Base-by-base conservation (phyloP, 2,329 filamentous ascomycete genomes). In the Salinomyces thailandicus region DNA sequence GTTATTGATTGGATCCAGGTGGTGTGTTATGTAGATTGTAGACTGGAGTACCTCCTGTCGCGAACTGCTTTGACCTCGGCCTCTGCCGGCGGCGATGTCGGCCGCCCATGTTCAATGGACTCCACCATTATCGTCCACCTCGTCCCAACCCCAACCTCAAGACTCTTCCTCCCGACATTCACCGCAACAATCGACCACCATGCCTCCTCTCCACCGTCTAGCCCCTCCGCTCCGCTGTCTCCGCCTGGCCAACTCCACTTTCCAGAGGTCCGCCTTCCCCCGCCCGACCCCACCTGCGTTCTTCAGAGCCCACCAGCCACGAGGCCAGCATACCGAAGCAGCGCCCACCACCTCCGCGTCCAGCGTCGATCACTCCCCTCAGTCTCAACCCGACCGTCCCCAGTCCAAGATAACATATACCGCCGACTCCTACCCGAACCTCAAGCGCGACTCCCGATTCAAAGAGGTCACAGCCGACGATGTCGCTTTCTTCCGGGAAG, bases 391-490 rank as follows among this genome's bases (percentile, higher is more conserved):
- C 36, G 46, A 46, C 42, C 47, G 38, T 32, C 33, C 40, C 40
- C 57, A 33, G 37, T 66, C 69, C 46, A 52, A 62, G 12, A 68
- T 80, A 55, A 84, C 82, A 60, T 83, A 82, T 64, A 98, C 91
- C 12, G 77, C 84, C 36, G 84, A 94, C 49, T 81, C 79, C 36
- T 91, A 93, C 54, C 89, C 91, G 6, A 71, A 81, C 41, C 68
- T 98, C 53, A 76, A 87, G 65, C 76, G 91, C 48, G 77, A 95
- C 54, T 60, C 75, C 11, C 79, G 77, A 18, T 98, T 91, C 60
- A 67, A 77, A 18, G 61, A 77, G 49, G 52, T 98, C 49, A 85
- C 78, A 2, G 60, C 69, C 30, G 81, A 89, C 26, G 82, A 98
- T 69, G 83, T 96, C 36, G 69, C 76, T 33, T 79, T 75, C 63